phyloP scores from a whole-genome alignment of 73 alveolate genomes.

The Paramecium sexaurelia region DNA sequence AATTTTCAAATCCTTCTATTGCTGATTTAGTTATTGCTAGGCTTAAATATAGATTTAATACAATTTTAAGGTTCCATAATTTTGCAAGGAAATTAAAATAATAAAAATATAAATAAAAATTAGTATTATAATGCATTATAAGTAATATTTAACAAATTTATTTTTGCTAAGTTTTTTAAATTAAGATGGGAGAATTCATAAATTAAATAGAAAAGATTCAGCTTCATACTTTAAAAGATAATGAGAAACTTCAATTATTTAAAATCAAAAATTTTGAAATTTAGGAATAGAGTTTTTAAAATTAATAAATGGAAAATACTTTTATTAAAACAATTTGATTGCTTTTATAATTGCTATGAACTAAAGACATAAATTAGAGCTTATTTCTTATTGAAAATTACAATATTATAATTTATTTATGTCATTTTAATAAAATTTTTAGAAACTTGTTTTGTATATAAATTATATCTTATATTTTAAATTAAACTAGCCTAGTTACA shows the following conservation, averaged over 20 bases:
- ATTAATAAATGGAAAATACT: neutral
- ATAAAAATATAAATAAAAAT: neutral
- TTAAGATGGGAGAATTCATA: too few species aligned
- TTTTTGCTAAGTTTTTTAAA: too few species aligned
- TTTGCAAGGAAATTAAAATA: neutral
- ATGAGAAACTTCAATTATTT: too few species aligned
- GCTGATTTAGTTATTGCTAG: neutral
- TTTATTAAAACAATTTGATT: too few species aligned
- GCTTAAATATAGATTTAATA: neutral
- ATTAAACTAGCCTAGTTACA: slow-evolving; percentile 12
- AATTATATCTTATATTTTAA: slow-evolving; percentile 21
- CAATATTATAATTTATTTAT: neutral
- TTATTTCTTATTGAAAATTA: neutral
- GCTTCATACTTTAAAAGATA: too few species aligned
- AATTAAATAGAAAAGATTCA: too few species aligned
- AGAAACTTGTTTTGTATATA: neutral
- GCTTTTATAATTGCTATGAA: neutral
- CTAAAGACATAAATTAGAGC: neutral
- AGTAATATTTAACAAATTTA: neutral
- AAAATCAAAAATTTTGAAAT: neutral
- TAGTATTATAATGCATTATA: neutral
- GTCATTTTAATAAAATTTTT: neutral
- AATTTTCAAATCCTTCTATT: neutral
- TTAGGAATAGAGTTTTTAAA: too few species aligned
- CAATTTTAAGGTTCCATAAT: slow-evolving; percentile 4